Percentiles rank a stretch among this genome's conserved stretches.
phyloP scores from a whole-genome alignment of 2,329 filamentous ascomycete species.

The Penicillium hesseltinei region DNA sequence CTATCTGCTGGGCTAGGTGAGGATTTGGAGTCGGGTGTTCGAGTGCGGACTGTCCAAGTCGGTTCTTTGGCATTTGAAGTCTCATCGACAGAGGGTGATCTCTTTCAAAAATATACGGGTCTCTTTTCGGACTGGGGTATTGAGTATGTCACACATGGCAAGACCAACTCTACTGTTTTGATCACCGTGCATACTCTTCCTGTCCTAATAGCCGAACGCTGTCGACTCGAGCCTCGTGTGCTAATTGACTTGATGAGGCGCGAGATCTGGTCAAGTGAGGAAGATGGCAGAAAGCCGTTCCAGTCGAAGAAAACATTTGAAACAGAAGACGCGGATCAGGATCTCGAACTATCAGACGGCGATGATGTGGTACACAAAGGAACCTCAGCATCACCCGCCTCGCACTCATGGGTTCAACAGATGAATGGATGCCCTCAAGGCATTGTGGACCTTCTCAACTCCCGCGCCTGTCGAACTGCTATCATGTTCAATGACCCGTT shows the following conservation, averaged over 20 bases:
- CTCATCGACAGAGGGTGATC: conserved; percentile 55
- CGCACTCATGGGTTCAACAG: conserved; percentile 55
- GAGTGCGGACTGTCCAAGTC: conserved; percentile 27
- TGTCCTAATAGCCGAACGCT: conserved; percentile 71
- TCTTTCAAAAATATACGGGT: conserved; percentile 55
- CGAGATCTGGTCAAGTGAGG: conserved; percentile 68
- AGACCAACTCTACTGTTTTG: conserved; percentile 9
- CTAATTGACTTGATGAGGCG: conserved; percentile 71
- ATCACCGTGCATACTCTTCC: conserved; percentile 63
- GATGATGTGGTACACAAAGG: background rate
- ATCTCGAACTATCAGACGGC: background rate
- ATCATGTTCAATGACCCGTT: conserved; percentile 53
- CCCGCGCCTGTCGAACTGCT: conserved; percentile 49
- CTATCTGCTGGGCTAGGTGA: conserved; percentile 7
- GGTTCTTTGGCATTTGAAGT: conserved; percentile 64
- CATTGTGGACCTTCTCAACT: conserved; percentile 63
- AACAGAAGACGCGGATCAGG: background rate
- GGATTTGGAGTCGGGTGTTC: background rate
- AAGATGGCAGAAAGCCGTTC: conserved; percentile 33
- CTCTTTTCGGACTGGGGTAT: conserved; percentile 76
- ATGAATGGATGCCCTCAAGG: conserved; percentile 71
- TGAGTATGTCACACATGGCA: conserved; percentile 52
- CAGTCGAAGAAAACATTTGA: conserved; percentile 7
- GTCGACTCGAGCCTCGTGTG: conserved; percentile 67
- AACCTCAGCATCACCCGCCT: background rate